Evolutionary conservation across 148 eudicot species (phyloP).

Genomic region (Silene latifolia): DNA sequence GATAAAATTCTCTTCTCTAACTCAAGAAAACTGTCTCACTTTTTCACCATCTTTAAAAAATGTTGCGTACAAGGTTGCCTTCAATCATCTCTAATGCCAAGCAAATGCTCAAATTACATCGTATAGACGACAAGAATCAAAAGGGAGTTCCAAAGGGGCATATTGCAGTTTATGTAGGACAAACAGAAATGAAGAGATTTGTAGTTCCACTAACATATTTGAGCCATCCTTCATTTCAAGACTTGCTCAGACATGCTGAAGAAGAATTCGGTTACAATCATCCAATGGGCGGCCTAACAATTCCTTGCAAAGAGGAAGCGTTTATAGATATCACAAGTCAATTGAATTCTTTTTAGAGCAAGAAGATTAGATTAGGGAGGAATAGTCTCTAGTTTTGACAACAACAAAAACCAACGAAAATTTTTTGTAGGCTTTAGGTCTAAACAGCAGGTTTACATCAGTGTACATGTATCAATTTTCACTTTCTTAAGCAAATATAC

Average conservation of each 20-base stretch:
- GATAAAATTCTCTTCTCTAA: not conserved
- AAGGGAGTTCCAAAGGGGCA: constrained; percentile 43
- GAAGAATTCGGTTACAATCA: constrained; percentile 52
- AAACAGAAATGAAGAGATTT: constrained; percentile 36
- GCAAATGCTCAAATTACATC: constrained; percentile 18
- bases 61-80: constrained; percentile 5
- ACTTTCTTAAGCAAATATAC: not conserved
- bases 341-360: constrained; percentile 14
- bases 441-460: not conserved
- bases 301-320: constrained; percentile 49
- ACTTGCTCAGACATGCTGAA: constrained; percentile 35
- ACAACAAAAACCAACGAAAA: not conserved
- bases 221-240: constrained; percentile 43
- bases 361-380: not conserved
- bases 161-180: constrained; percentile 50
- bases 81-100: constrained; percentile 27
- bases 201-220: constrained; percentile 45
- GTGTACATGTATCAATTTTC: not conserved
- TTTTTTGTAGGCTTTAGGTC: not conserved
- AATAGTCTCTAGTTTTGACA: not conserved
- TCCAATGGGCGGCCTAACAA: constrained; percentile 51
- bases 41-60: not conserved
- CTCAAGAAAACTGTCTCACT: not conserved
- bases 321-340: constrained; percentile 32
- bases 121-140: constrained; percentile 8